Evolutionary conservation across 2,329 filamentous ascomycete genomes (phyloP).

Genomic region (Aureobasidium zeae): DNA sequence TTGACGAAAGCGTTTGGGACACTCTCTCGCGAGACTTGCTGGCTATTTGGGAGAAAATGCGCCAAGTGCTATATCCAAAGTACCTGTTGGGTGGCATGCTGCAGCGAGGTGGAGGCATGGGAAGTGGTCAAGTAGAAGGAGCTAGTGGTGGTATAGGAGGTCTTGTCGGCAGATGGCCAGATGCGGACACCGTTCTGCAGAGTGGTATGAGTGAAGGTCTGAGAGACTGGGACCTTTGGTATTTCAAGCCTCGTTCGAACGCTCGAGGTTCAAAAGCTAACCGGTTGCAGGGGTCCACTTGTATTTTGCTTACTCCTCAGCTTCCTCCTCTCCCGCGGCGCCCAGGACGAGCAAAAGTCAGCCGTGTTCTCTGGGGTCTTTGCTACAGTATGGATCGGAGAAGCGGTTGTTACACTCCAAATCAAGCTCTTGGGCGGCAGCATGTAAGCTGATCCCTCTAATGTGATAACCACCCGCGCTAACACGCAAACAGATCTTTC

Average conservation of each 20-base stretch:
- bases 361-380: conserved; percentile 94
- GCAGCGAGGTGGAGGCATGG: conserved; percentile 47
- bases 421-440: conserved; percentile 94
- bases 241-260: conserved; percentile 25
- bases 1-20: conserved; percentile 95
- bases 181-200: conserved; percentile 56
- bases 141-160: conserved; percentile 41
- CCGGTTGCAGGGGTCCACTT: conserved; percentile 64
- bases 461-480: conserved; percentile 15
- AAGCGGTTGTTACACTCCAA: conserved; percentile 94
- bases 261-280: conserved; percentile 18
- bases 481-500: conserved; percentile 61
- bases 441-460: conserved; percentile 59
- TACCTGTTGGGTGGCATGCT: conserved; percentile 71
- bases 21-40: conserved; percentile 87
- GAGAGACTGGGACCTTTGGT: conserved; percentile 94
- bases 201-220: conserved; percentile 78
- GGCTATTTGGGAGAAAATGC: conserved; percentile 96
- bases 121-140: conserved; percentile 48
- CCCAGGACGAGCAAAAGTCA: conserved; percentile 70
- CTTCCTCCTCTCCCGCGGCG: conserved; percentile 76
- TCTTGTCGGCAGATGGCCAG: conserved; percentile 55
- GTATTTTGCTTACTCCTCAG: conserved; percentile 88
- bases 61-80: conserved; percentile 90
- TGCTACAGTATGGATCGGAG: conserved; percentile 91